phyloP scores from a whole-genome alignment of 345 rosid genomes.

The Populus davidiana region DNA sequence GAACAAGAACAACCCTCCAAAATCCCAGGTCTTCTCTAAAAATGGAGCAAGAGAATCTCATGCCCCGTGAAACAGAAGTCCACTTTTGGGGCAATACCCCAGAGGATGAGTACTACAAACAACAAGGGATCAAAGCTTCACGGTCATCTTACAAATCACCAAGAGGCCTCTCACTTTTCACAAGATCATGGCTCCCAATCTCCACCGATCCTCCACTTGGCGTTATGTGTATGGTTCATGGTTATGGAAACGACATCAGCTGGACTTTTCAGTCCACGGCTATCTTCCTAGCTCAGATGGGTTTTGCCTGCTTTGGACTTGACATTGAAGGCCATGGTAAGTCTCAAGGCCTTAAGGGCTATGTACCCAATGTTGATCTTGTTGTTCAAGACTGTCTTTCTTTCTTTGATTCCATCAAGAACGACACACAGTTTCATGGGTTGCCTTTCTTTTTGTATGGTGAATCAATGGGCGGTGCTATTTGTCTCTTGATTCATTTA shows the following conservation, averaged over 20 bases:
- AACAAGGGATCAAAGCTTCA: conserved; percentile 52
- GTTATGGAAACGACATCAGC: conserved; percentile 79
- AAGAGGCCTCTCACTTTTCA: conserved; percentile 67
- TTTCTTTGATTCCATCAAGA: conserved; percentile 50
- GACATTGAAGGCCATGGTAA: conserved; percentile 85
- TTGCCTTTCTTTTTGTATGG: conserved; percentile 66
- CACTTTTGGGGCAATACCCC: conserved; percentile 66
- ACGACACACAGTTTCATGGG: conserved; percentile 31
- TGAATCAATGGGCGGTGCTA: conserved; percentile 88
- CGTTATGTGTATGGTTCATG: conserved; percentile 72
- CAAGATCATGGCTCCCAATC: conserved; percentile 71
- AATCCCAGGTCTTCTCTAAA: conserved; percentile 4
- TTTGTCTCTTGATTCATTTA: conserved; percentile 57
- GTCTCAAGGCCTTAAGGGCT: conserved; percentile 63
- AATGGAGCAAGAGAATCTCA: conserved; percentile 18
- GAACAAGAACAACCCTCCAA: neutral
- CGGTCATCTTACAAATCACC: conserved; percentile 70
- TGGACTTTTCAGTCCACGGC: conserved; percentile 75
- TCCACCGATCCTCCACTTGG: conserved; percentile 49
- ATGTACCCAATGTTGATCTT: conserved; percentile 62
- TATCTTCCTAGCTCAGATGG: conserved; percentile 68
- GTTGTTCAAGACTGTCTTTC: conserved; percentile 57
- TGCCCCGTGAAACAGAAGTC: conserved; percentile 2
- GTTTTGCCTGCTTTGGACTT: conserved; percentile 75
- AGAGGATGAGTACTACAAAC: conserved; percentile 56